phyloP scores from a whole-genome alignment of 75 land plant genomes.

The Picea sitchensis region DNA sequence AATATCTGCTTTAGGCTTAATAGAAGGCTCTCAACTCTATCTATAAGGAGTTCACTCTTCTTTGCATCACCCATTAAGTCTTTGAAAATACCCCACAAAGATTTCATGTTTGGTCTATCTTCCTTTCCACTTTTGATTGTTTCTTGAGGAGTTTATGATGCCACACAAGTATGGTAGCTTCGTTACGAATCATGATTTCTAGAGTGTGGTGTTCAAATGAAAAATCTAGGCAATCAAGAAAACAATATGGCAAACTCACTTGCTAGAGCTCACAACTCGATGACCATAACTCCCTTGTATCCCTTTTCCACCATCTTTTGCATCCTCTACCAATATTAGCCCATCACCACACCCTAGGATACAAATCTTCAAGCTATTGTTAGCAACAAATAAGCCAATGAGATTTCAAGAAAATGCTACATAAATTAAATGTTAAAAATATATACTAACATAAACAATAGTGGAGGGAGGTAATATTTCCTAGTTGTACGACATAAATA shows the following conservation, averaged over 20 bases:
- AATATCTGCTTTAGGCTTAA: conserved; percentile 53
- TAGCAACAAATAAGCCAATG: too few relatives aligned
- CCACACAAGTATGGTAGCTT: conserved; percentile 64
- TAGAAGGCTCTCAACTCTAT: conserved; percentile 64
- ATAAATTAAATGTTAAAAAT: too few relatives aligned
- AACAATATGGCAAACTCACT: conserved; percentile 35
- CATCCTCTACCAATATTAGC: too few relatives aligned
- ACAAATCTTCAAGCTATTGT: too few relatives aligned
- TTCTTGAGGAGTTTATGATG: conserved; percentile 13
- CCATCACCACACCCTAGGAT: too few relatives aligned
- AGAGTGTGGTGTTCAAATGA: conserved; percentile 72
- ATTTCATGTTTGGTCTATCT: conserved; percentile 2
- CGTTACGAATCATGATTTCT: conserved; percentile 74
- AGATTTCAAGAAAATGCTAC: too few relatives aligned
- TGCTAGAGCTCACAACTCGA: too few relatives aligned
- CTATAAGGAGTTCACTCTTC: conserved; percentile 50
- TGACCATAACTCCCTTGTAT: too few relatives aligned
- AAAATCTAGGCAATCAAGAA: conserved; percentile 71
- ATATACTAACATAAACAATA: too few relatives aligned
- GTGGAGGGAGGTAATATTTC: too few relatives aligned
- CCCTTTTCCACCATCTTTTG: too few relatives aligned
- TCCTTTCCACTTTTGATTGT: conserved; percentile 7
- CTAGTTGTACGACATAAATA: too few relatives aligned
- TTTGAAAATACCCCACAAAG: conserved; percentile 57
- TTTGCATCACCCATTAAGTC: conserved; percentile 55